Conservation (phyloP, 2,329 filamentous ascomycete genomes). For the Botrytis galanthina region DNA sequence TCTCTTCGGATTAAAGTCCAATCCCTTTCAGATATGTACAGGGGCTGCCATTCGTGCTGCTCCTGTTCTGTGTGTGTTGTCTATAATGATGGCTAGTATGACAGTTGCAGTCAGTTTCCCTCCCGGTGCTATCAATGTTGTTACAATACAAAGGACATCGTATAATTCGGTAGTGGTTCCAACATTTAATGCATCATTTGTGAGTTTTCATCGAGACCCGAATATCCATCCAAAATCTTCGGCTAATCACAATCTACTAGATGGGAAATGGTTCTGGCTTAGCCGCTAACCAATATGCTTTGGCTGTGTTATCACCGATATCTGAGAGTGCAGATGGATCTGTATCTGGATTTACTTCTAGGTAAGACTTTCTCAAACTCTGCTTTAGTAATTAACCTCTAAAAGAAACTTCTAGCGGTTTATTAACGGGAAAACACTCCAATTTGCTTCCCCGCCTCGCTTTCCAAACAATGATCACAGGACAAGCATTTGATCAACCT, state of each 20-base stretch:
- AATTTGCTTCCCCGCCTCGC: conserved; percentile 26
- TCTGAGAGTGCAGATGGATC: conserved; percentile 21
- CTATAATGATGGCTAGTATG: conserved; percentile 24
- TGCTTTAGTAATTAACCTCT: background rate
- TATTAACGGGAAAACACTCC: background rate
- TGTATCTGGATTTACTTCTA: conserved; percentile 22
- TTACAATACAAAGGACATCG: conserved; percentile 7
- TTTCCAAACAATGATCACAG: conserved; percentile 25
- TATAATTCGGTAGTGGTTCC: conserved; percentile 21
- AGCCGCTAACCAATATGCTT: conserved; percentile 23
- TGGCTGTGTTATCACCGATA: conserved; percentile 20
- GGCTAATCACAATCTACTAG: conserved; percentile 15
- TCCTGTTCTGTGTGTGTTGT: conserved; percentile 26
- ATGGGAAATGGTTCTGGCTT: conserved; percentile 31
- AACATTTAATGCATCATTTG: conserved; percentile 31
- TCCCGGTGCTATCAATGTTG: conserved; percentile 30
- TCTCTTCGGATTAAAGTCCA: conserved; percentile 28
- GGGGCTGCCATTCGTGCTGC: conserved; percentile 23
- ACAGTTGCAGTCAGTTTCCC: conserved; percentile 29
- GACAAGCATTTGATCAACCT: conserved; percentile 21
- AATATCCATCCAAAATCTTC: too few relatives aligned
- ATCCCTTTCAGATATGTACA: conserved; percentile 25
- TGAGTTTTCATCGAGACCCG: conserved; percentile 17
- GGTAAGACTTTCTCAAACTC: conserved; percentile 1
- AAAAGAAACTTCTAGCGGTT: background rate